A percentile compares a stretch with the other conserved stretches of the same genome.
These are phyloP conservation scores for Cadophora gregata DNA, from an alignment of 2,329 filamentous ascomycete species.

Conservation along the genomic window DNA sequence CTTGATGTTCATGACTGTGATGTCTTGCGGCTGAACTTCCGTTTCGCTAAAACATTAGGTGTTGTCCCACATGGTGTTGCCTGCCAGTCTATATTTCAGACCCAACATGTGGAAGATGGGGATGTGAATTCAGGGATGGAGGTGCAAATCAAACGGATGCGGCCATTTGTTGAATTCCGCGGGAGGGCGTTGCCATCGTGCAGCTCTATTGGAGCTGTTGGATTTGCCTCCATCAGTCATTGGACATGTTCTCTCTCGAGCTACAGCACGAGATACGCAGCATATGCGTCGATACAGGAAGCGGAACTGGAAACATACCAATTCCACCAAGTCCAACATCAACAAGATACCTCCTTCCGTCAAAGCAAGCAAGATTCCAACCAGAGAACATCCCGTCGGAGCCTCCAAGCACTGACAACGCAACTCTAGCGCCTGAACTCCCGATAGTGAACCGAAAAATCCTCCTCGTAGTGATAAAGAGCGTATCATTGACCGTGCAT, in stretches of 20 bases:
- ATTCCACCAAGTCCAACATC: conserved; percentile 70
- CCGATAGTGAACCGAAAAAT: conserved; percentile 58
- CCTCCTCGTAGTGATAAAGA: conserved; percentile 57
- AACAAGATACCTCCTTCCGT: conserved; percentile 53
- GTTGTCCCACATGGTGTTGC: conserved; percentile 57
- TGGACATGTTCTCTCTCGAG: neutral
- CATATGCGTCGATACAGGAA: too few relatives aligned
- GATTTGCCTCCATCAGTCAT: conserved; percentile 28
- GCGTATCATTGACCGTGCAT: conserved; percentile 55
- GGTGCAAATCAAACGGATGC: conserved; percentile 58
- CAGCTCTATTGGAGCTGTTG: conserved; percentile 61
- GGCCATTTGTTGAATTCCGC: conserved; percentile 50
- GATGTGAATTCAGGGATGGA: conserved; percentile 52
- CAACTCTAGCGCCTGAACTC: conserved; percentile 50
- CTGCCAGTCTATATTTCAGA: conserved; percentile 62
- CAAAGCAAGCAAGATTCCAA: conserved; percentile 58
- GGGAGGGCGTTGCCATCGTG: conserved; percentile 49
- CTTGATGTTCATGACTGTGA: conserved; percentile 61
- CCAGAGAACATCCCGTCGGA: conserved; percentile 17
- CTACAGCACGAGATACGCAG: too few relatives aligned
- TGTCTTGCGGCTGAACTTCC: conserved; percentile 67
- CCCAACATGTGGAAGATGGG: conserved; percentile 59
- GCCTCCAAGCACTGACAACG: conserved; percentile 13
- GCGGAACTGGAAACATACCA: conserved; percentile 45
- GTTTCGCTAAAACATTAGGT: conserved; percentile 67